phyloP scores from a whole-genome alignment of 2,329 filamentous ascomycete genomes.

The Intubia oerlemansii region DNA sequence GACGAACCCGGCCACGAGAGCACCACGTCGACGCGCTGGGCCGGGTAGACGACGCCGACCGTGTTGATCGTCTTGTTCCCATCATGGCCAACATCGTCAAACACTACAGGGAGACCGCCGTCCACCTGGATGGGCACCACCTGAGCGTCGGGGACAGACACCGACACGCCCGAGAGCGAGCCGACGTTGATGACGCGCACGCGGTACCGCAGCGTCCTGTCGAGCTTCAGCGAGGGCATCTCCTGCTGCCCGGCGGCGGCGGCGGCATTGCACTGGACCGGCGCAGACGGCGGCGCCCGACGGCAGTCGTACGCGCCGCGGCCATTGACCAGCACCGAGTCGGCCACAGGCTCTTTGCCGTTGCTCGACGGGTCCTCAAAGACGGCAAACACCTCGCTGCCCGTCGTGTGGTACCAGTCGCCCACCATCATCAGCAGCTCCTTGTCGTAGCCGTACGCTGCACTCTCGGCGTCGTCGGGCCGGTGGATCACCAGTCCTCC shows the following conservation, averaged over 20 bases:
- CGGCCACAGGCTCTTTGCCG: conserved; percentile 19
- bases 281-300: conserved; percentile 20
- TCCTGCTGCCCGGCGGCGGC: too few species aligned
- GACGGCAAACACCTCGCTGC: conserved; percentile 1
- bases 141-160: conserved; percentile 6
- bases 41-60: conserved; percentile 9
- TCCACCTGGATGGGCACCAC: conserved; percentile 9
- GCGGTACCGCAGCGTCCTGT: conserved; percentile 8
- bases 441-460: conserved; percentile 34
- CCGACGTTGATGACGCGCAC: conserved; percentile 10
- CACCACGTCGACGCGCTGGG: conserved; percentile 8
- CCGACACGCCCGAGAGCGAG: conserved; percentile 8
- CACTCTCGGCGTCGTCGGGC: conserved; percentile 24
- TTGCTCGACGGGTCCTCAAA: conserved; percentile 5
- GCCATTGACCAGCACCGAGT: conserved; percentile 25
- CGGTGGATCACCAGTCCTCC: conserved; percentile 37
- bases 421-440: conserved; percentile 45
- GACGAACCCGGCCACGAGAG: conserved; percentile 6
- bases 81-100: background rate
- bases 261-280: conserved; percentile 19
- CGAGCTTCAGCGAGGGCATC: conserved; percentile 6
- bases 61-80: conserved; percentile 5
- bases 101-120: conserved; percentile 7
- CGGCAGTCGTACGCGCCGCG: conserved; percentile 21
- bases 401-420: conserved; percentile 30